These are phyloP conservation scores for Leucaena leucocephala DNA, from an alignment of 306 rosid species.

Conservation along the genomic window DNA sequence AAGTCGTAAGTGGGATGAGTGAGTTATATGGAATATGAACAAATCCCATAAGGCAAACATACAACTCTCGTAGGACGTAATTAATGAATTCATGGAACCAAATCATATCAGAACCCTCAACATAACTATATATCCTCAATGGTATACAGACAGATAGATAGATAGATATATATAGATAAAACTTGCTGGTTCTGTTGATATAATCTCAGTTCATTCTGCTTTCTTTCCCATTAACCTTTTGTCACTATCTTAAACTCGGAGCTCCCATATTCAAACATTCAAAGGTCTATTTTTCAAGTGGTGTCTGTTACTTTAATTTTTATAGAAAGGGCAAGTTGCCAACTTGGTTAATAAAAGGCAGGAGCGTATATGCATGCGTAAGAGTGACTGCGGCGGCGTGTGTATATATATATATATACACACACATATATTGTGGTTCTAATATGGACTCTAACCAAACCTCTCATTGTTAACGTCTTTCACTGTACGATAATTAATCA, in stretches of 20 bases:
- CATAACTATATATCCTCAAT: neutral
- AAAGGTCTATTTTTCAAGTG: neutral
- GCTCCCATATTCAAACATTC: neutral
- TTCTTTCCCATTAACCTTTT: slow-evolving; percentile 14
- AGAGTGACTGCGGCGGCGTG: neutral
- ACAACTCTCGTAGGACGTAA: slow-evolving; percentile 30
- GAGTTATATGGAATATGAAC: slow-evolving; percentile 51
- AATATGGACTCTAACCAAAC: neutral
- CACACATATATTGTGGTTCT: neutral
- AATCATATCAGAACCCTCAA: slow-evolving; percentile 41
- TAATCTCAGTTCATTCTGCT: neutral
- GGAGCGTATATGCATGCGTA: neutral
- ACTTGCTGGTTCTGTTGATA: slow-evolving; percentile 5
- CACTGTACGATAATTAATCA: neutral
- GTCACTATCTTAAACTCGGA: slow-evolving; percentile 5
- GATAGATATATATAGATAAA: neutral
- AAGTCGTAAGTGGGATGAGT: slow-evolving; percentile 45
- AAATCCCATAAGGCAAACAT: slow-evolving; percentile 50
- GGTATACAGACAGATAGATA: neutral
- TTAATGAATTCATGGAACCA: slow-evolving; percentile 58
- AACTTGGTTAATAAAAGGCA: neutral
- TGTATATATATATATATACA: too few relatives aligned
- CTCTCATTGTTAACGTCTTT: neutral
- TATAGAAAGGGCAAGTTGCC: neutral
- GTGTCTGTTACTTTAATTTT: neutral